Conservation (phyloP, 345 rosid species). For the Melaleuca alternifolia region DNA sequence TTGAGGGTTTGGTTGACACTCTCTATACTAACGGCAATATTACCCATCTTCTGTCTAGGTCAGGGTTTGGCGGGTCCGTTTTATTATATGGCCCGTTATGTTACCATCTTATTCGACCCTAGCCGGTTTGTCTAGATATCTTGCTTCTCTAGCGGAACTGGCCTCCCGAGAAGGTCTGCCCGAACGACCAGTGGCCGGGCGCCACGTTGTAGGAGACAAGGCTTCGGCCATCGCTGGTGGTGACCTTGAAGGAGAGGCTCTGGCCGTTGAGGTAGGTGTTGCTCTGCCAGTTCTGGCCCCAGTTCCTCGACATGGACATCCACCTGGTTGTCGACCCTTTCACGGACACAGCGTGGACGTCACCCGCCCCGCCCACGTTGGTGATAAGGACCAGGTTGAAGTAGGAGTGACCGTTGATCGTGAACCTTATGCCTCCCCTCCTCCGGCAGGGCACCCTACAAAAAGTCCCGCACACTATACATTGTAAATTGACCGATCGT, state of each 20-base stretch:
- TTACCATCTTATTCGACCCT: background rate
- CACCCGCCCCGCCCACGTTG: constrained; percentile 55
- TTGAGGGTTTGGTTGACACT: background rate
- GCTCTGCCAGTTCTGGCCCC: constrained; percentile 86
- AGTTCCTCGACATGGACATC: constrained; percentile 58
- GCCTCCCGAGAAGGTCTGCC: constrained; percentile 50
- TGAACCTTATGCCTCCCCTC: constrained; percentile 47
- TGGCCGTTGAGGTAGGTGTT: constrained; percentile 56
- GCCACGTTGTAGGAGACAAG: constrained; percentile 46
- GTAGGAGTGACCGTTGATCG: constrained; percentile 50
- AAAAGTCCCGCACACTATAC: constrained; percentile 34
- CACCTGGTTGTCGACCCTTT: constrained; percentile 45
- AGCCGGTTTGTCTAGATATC: background rate
- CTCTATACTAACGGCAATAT: background rate
- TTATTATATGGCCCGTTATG: no score
- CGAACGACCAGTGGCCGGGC: constrained; percentile 57
- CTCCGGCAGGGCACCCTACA: constrained; percentile 43
- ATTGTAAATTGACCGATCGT: constrained; percentile 33
- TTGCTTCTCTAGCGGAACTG: constrained; percentile 23
- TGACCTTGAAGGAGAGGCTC: constrained; percentile 54
- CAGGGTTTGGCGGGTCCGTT: background rate
- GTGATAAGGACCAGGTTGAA: constrained; percentile 51
- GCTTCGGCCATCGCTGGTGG: constrained; percentile 53
- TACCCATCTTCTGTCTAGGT: background rate
- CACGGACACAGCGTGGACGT: constrained; percentile 29